These are phyloP conservation scores for Sesbania bispinosa DNA, from an alignment of 306 rosid genomes.

Conservation along the genomic window DNA sequence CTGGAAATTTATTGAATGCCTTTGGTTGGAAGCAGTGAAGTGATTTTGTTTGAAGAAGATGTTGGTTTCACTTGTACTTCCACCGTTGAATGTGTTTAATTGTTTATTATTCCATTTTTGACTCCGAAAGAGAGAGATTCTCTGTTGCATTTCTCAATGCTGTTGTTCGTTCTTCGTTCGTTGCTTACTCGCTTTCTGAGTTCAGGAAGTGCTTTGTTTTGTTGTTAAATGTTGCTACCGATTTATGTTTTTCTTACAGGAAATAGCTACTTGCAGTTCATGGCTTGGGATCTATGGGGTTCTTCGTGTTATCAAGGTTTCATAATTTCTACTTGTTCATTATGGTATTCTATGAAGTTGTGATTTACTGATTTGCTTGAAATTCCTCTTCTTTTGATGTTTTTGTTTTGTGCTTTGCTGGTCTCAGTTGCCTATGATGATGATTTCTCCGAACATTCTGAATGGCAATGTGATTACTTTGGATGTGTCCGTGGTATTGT, in stretches of 20 bases:
- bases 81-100: not conserved
- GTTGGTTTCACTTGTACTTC: not conserved
- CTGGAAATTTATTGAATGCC: slow-evolving; percentile 1
- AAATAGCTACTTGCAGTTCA: slow-evolving; percentile 29
- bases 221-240: not conserved
- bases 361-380: not conserved
- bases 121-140: not conserved
- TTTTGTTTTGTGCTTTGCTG: slow-evolving; percentile 15
- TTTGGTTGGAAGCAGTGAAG: too few relatives aligned
- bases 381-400: not conserved
- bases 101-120: not conserved
- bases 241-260: slow-evolving; percentile 49
- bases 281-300: slow-evolving; percentile 76
- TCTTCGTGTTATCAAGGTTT: slow-evolving; percentile 55
- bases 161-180: not conserved
- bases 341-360: not conserved
- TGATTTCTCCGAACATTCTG: slow-evolving; percentile 27
- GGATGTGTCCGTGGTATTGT: slow-evolving; percentile 50
- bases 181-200: not conserved
- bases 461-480: slow-evolving; percentile 46
- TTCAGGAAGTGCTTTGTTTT: not conserved
- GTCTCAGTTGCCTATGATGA: slow-evolving; percentile 37
- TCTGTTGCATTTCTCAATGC: not conserved
- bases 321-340: not conserved
- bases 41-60: too few relatives aligned